A percentile compares a stretch with the other conserved stretches of the same genome.
Conservation (phyloP, 306 rosid species). For the Prunus mira region DNA sequence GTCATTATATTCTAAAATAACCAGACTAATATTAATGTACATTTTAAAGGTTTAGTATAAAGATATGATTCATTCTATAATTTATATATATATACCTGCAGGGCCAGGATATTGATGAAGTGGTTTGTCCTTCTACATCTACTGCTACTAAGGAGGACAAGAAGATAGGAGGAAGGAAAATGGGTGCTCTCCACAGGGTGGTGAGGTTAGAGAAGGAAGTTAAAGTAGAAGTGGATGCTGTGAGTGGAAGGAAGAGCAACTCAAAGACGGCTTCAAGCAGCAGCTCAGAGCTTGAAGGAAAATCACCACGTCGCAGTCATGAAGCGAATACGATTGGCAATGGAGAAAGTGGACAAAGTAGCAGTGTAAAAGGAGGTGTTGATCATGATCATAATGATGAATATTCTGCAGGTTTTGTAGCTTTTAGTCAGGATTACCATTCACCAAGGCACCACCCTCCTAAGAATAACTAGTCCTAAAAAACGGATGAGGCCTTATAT, state of each 20-base stretch:
- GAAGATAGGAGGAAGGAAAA: background rate
- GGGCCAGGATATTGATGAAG: background rate
- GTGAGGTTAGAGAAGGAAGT: background rate
- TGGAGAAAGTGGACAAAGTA: background rate
- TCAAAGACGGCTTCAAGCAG: background rate
- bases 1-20: background rate
- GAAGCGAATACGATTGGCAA: background rate
- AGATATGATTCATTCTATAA: background rate
- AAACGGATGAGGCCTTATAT: background rate
- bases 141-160: background rate
- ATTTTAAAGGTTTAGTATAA: background rate
- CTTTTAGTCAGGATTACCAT: slow-evolving; percentile 17
- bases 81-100: background rate
- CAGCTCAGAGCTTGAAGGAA: background rate
- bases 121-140: background rate
- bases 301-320: background rate
- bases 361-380: background rate
- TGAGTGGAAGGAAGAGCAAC: background rate
- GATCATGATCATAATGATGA: background rate
- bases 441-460: slow-evolving; percentile 34
- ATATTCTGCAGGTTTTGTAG: slow-evolving; percentile 11
- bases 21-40: background rate
- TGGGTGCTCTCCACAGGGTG: background rate
- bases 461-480: slow-evolving; percentile 20
- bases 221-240: background rate